Base-by-base conservation (phyloP, 192 early-diverging fungal genomes). In the Dissophora ornata region DNA sequence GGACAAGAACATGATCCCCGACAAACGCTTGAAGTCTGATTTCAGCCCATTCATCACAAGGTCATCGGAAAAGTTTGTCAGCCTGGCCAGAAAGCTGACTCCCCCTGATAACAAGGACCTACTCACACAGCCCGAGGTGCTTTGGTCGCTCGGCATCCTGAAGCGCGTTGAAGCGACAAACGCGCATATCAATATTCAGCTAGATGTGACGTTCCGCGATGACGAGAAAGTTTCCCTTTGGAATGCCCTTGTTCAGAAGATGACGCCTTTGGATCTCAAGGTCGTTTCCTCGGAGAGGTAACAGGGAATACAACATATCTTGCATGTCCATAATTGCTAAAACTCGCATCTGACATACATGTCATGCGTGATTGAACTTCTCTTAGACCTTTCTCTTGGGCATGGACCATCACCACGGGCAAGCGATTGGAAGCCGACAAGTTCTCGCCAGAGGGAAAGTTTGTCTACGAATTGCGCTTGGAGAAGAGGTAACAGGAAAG, bases 131-230 rank as follows among this genome's bases (percentile, higher is more conserved):
- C 51, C 73, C 0, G 58, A 62, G 33, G 44, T 42, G 26, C 30
- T 49, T 2, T 77, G 73, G 73, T 33, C 60, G 26, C 59, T 77
- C 6, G 33, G 33, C 0, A 45, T 77, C 13, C 8, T 65, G 19
- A 65, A 60, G 30, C 28, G 25, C 41, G 56, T n/a, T 2, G 50
- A 73, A 13, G 38, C 29, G 7, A 29, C 62, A 6, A 49, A 22
- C 15, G 30, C 33, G 15, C 29, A 25, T 2, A 42, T 61, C 19
- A 28, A 64, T 8, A 53, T 57, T 12, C 53, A 62, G 40, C 25
- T 67, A n/a, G 73, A 77, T 13, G 65, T 77, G 18, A 53, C 73
- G 1, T 77, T 77, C 48, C 46, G 73, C 30, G 49, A 47, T 1
- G 63, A 75, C 16, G 59, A 55, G 5, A 77, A 62, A 6, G 56